A percentile compares a stretch with the other conserved stretches of the same genome.
phyloP scores from a whole-genome alignment of 2,329 filamentous ascomycete species.

The Metarhizium rileyi region DNA sequence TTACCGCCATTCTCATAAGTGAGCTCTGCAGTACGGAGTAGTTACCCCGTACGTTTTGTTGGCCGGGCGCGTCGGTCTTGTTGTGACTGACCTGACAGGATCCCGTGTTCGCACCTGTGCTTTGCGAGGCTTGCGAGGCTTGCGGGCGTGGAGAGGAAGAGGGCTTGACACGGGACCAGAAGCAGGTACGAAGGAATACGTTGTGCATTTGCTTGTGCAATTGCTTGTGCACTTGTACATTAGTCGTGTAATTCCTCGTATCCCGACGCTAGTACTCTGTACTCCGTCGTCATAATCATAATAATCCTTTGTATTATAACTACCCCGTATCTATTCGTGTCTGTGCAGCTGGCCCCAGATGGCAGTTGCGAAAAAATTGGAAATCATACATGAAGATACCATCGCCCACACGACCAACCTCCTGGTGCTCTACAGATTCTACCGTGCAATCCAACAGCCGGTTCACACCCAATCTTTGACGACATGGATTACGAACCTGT shows the following conservation, averaged over 20 bases:
- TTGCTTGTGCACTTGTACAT: too few relatives aligned
- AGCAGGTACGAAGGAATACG: background rate
- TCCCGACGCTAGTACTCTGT: background rate
- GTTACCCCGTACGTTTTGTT: background rate
- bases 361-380: conserved; percentile 11
- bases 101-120: background rate
- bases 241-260: too few relatives aligned
- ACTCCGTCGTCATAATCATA: too few relatives aligned
- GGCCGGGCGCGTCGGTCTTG: background rate
- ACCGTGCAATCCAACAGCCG: background rate
- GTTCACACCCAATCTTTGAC: background rate
- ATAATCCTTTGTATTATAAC: too few relatives aligned
- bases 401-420: background rate
- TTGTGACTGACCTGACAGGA: background rate
- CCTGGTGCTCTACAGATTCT: background rate
- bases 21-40: background rate
- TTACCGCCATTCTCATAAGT: background rate
- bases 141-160: background rate
- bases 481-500: background rate
- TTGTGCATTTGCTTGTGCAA: too few relatives aligned
- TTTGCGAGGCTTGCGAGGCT: background rate
- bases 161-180: background rate
- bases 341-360: background rate
- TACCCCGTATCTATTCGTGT: too few relatives aligned
- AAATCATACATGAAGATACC: conserved; percentile 1